Evolutionary conservation across 768 basidiomycete genomes (phyloP).

Genomic region (Leccinum subgranulosum): DNA sequence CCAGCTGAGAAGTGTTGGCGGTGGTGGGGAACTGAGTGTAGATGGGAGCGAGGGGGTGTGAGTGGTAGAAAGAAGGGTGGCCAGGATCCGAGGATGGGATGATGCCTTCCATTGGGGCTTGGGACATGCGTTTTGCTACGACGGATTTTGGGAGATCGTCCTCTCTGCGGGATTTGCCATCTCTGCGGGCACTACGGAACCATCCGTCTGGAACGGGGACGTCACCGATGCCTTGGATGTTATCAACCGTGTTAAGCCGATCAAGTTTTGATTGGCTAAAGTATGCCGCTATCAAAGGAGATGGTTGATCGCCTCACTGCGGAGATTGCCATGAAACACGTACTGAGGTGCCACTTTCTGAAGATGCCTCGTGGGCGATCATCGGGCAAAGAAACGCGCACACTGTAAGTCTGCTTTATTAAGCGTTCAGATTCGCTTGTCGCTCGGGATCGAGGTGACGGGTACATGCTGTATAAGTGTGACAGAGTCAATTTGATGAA

Average conservation of each 20-base stretch:
- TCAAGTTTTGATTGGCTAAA: slow-evolving; percentile 78
- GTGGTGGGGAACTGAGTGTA: slow-evolving; percentile 35
- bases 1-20: slow-evolving; percentile 24
- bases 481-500: slow-evolving; percentile 15
- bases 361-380: slow-evolving; percentile 40
- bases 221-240: slow-evolving; percentile 63
- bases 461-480: slow-evolving; percentile 31
- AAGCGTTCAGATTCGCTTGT: slow-evolving; percentile 41
- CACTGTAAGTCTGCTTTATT: slow-evolving; percentile 56
- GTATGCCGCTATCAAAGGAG: slow-evolving; percentile 61
- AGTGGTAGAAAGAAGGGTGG: slow-evolving; percentile 21
- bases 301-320: slow-evolving; percentile 13
- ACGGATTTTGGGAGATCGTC: slow-evolving; percentile 47
- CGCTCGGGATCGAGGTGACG: slow-evolving; percentile 39
- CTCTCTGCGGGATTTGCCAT: slow-evolving; percentile 45
- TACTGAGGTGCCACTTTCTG: slow-evolving; percentile 54
- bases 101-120: slow-evolving; percentile 32
- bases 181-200: slow-evolving; percentile 75
- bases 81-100: slow-evolving; percentile 18
- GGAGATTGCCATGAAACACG: slow-evolving; percentile 35
- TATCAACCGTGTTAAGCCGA: slow-evolving; percentile 67
- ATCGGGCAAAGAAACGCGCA: slow-evolving; percentile 44
- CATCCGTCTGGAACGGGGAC: slow-evolving; percentile 69
- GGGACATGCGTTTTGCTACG: slow-evolving; percentile 37
- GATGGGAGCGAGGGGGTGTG: slow-evolving; percentile 20